A percentile compares a stretch with the other conserved stretches of the same genome.
Evolutionary conservation across 2,329 filamentous ascomycete genomes (phyloP).

Genomic region (Fusarium sp.): DNA sequence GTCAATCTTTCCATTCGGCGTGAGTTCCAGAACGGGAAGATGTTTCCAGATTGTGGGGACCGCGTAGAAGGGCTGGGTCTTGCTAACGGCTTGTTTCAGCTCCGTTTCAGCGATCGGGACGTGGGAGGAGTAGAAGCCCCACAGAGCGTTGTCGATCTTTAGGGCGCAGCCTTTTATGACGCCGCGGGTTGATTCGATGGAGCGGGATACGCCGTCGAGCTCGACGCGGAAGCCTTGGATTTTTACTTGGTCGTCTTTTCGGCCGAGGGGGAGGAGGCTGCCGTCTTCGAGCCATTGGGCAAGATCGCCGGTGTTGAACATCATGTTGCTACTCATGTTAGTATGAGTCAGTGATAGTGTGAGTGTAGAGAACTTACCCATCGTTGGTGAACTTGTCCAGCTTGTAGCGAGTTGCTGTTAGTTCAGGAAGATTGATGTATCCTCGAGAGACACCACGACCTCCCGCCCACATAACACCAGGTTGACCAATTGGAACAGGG

Average conservation of each 20-base stretch:
- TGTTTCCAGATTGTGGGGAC: slow-evolving; percentile 28
- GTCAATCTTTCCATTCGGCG: slow-evolving; percentile 31
- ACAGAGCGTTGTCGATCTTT: slow-evolving; percentile 15
- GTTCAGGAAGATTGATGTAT: slow-evolving; percentile 17
- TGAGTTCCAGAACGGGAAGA: slow-evolving; percentile 22
- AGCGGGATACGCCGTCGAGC: slow-evolving; percentile 17
- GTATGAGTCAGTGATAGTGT: fast-evolving
- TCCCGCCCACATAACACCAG: slow-evolving; percentile 67
- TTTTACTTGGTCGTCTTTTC: slow-evolving; percentile 37
- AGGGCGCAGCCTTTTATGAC: slow-evolving; percentile 22
- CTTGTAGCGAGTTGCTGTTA: slow-evolving; percentile 23
- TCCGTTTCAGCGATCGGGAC: slow-evolving; percentile 15
- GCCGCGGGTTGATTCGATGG: slow-evolving; percentile 4
- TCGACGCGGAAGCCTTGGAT: slow-evolving; percentile 28
- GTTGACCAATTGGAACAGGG: slow-evolving; percentile 59
- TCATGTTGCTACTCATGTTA: slow-evolving; percentile 49
- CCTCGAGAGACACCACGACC: slow-evolving; percentile 24
- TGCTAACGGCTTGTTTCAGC: slow-evolving; percentile 5
- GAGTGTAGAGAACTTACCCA: not conserved
- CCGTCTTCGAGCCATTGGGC: slow-evolving; percentile 28
- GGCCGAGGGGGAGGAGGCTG: slow-evolving; percentile 30
- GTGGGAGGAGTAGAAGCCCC: slow-evolving; percentile 28
- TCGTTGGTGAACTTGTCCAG: slow-evolving; percentile 42
- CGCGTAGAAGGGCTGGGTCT: slow-evolving; percentile 27
- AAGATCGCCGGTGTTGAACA: slow-evolving; percentile 36